Conservation (phyloP, 495 filamentous ascomycete genomes). For the Barbatosphaeria neglecta region DNA sequence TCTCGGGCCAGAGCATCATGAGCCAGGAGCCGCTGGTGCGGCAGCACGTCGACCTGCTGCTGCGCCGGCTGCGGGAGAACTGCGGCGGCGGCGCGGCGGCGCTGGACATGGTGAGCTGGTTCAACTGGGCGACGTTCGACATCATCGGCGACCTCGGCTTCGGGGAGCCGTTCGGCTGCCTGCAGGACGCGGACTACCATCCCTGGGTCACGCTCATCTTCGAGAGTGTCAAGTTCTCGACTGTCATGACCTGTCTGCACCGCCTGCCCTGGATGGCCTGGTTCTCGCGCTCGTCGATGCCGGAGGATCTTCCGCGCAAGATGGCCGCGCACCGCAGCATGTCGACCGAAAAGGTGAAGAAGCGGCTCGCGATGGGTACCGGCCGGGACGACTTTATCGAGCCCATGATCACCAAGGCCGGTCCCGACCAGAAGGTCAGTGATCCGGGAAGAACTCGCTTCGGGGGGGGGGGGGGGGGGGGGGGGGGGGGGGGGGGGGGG, state of each 20-base stretch:
- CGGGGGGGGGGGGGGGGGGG: neutral
- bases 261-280: neutral
- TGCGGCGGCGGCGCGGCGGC: constrained; percentile 3
- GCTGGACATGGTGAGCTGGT: constrained; percentile 29
- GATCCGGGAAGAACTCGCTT: neutral
- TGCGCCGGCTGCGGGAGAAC: constrained; percentile 17
- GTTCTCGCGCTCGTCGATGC: constrained; percentile 1
- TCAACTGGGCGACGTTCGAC: constrained; percentile 42
- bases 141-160: constrained; percentile 43
- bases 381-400: neutral
- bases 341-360: neutral
- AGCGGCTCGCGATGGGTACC: neutral
- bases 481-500: no score
- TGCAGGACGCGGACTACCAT: constrained; percentile 16
- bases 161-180: constrained; percentile 39
- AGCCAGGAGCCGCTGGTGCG: constrained; percentile 23
- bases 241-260: constrained; percentile 6
- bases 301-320: constrained; percentile 11
- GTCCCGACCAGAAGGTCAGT: neutral
- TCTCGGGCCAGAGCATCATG: constrained; percentile 26
- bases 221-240: constrained; percentile 9
- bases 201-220: constrained; percentile 19
- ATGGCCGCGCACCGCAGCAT: constrained; percentile 5
- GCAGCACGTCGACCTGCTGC: constrained; percentile 21
- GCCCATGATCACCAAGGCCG: neutral